phyloP scores from a whole-genome alignment of 257 asterid species.

The Mitragyna speciosa region DNA sequence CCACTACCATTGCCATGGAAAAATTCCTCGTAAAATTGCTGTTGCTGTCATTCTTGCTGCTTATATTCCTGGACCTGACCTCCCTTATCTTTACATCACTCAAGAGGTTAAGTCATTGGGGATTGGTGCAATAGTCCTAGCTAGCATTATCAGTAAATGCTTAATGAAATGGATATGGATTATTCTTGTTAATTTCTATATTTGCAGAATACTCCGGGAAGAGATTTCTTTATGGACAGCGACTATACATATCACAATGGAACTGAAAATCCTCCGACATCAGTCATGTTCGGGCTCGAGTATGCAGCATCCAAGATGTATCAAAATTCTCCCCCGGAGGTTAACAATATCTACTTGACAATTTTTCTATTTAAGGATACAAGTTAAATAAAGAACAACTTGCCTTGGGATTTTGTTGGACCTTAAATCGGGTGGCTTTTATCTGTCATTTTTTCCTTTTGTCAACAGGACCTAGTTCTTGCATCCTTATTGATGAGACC shows the following conservation, averaged over 20 bases:
- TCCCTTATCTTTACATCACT: background rate
- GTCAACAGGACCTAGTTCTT: slow-evolving; percentile 4
- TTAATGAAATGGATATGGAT: background rate
- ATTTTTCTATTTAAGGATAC: background rate
- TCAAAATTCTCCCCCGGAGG: slow-evolving; percentile 12
- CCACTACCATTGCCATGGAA: slow-evolving; percentile 21
- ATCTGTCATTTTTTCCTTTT: background rate
- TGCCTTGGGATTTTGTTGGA: no score
- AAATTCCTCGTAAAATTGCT: background rate
- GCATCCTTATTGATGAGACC: slow-evolving; percentile 15
- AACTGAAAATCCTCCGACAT: background rate
- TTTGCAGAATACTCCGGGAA: background rate
- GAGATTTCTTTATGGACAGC: background rate
- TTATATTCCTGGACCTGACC: background rate
- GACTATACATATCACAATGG: background rate
- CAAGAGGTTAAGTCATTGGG: background rate
- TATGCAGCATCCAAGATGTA: background rate
- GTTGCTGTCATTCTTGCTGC: background rate
- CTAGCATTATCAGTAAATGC: background rate
- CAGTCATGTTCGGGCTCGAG: slow-evolving; percentile 10
- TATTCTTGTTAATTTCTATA: no score
- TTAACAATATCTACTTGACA: background rate
- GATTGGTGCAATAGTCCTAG: background rate
- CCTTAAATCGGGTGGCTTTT: no score
- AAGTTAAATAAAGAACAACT: no score